Evolutionary conservation across 2,329 filamentous ascomycete genomes (phyloP), one percentile per base, ranked within the genome.

Genomic region (Penicillium sp.): DNA sequence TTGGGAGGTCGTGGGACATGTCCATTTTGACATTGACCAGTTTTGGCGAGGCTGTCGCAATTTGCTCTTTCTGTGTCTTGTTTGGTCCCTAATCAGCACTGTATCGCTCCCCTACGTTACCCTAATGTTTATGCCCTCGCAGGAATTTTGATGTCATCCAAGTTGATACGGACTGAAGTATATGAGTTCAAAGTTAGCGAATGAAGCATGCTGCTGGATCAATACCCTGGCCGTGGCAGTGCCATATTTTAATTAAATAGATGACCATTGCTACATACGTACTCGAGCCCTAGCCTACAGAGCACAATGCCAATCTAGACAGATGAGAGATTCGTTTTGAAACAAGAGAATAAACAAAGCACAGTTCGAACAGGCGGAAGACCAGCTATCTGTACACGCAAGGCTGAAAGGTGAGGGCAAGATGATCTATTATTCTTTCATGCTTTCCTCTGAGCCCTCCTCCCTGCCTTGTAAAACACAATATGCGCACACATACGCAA

Each of bases 301-400:
- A 34, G 42, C 30, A 50, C 35, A 53, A 39, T 19, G 27, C 16
- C 32, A 55, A 46, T 68, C 64, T 66, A 64, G 60, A 61, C 58
- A 67, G 62, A 62, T 66, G 62, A 64, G 61, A 64, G 56, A 70
- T 71, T 70, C 64, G 64, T 71, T 64, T 61, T 68, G 62, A 66
- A 63, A 64, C 60, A 68, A 57, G 59, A 58, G 54, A 60, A 63
- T 58, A 62, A 64, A 64, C 57, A 63, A 64, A 70, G 67, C 68
- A 70, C 67, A 71, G 67, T 69, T 70, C 61, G 64, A 68, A 67
- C 61, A 67, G 64, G 66, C 64, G 56, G 62, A 67, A 67, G 61
- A 70, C 69, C 68, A 73, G 69, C 68, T 74, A 74, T 73, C 70
- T 74, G 71, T 74, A 73, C 71, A 74, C 70, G 67, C 68, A 69